Percentiles rank a stretch among this genome's conserved stretches.
phyloP scores from a whole-genome alignment of 176 grass and related monocot genomes.

The Musa beccarii region DNA sequence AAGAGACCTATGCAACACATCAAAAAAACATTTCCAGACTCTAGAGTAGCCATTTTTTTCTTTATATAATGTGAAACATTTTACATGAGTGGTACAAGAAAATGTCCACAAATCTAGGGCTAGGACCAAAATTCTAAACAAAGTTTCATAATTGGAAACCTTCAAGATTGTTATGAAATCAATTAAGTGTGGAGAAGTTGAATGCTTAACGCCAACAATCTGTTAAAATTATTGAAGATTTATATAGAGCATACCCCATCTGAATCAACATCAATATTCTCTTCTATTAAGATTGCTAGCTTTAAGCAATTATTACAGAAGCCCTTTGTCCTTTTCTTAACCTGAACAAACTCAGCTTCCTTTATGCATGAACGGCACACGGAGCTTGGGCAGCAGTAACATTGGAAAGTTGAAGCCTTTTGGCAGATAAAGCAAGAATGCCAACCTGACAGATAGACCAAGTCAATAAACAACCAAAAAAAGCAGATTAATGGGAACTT shows the following conservation, averaged over 20 bases:
- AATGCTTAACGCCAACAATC: background rate
- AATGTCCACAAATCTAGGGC: no score
- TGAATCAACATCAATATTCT: conserved; percentile 25
- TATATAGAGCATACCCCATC: conserved; percentile 18
- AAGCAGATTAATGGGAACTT: background rate
- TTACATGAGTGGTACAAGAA: no score
- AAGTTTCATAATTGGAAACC: no score
- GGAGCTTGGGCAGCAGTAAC: conserved; percentile 67
- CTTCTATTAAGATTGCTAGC: conserved; percentile 19
- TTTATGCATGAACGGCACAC: conserved; percentile 51
- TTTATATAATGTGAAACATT: no score
- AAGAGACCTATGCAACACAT: no score
- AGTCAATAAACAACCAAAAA: background rate
- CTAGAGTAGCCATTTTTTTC: no score
- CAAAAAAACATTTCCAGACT: no score
- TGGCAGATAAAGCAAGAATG: conserved; percentile 57
- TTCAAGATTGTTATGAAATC: no score
- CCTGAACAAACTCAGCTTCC: conserved; percentile 51
- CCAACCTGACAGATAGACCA: conserved; percentile 38
- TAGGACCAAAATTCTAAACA: no score
- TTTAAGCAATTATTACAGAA: conserved; percentile 66
- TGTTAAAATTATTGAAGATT: background rate
- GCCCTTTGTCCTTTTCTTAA: conserved; percentile 45
- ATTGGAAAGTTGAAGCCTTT: conserved; percentile 40
- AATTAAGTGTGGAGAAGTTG: no score